Base-by-base conservation (phyloP, 768 basidiomycete species). In the Exsudoporus frostii region DNA sequence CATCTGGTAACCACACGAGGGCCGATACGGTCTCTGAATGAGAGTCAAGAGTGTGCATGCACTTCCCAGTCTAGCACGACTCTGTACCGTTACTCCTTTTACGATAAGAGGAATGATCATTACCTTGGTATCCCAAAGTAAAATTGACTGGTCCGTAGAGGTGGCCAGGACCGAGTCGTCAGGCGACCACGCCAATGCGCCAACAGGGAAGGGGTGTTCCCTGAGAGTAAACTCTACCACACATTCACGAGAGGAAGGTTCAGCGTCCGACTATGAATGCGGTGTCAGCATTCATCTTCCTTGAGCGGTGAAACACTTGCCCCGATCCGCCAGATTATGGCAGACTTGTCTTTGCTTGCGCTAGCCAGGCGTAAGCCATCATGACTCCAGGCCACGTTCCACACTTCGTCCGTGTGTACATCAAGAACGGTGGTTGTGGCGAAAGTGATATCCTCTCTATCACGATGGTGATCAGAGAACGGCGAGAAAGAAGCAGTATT, bases 371-470 rank as follows among this genome's bases (percentile, higher is more conserved):
- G 85, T 45, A 71, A 70, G 2, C 97, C 97, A 65, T 87, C 85
- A 61, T 90, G 91, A 70, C 93, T 96, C 95, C 95, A 99, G 66
- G 88, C 88, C 54, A 98, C 71, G 65, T 89, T 85, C 95, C 96
- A 98, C 38, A 99, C 94, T 68, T 99, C 93, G 65, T 98, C 92
- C 11, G 77, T 80, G 70, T 98, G 96, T 29, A 86, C 90, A 41
- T 85, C 81, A 53, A 98, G 74, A 47, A 94, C 86, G 20, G 88
- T 86, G 3, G 92, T 94, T 13, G 90, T 94, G 22, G 87, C 75
- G 41, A 82, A 80, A 7, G 97, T 96, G 73, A 99, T 98, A 37
- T 80, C 80, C 25, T 82, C 79, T 64, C 86, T 80, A 56, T 85
- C 81, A 72, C 95, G 96, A 48, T 80, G 73, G 65, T 96, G 92